A percentile compares a stretch with the other conserved stretches of the same genome.
These are phyloP conservation scores for Lodderomyces metapsilosis DNA, from an alignment of 1,139 yeast genomes.

Conservation along the genomic window DNA sequence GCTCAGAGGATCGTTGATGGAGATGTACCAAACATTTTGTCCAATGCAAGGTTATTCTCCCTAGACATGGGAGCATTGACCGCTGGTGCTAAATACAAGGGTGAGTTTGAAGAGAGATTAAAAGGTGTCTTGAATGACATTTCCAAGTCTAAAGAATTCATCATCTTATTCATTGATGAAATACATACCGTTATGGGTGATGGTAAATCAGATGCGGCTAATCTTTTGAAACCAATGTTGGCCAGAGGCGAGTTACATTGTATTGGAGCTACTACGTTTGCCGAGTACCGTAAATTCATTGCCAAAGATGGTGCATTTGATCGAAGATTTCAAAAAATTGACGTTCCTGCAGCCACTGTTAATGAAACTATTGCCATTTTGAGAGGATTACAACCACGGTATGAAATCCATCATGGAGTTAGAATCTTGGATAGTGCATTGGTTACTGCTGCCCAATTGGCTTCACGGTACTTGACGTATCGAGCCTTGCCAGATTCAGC, in stretches of 20 bases:
- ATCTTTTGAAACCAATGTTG: slow-evolving; percentile 91
- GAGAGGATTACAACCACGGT: slow-evolving; percentile 93
- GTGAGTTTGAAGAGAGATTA: slow-evolving; percentile 97
- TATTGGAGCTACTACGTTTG: slow-evolving; percentile 96
- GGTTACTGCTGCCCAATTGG: slow-evolving; percentile 93
- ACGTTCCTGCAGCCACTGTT: slow-evolving; percentile 90
- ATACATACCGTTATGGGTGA: slow-evolving; percentile 99
- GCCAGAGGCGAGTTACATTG: slow-evolving; percentile 96
- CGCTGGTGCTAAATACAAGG: slow-evolving; percentile 98
- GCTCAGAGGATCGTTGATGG: slow-evolving; percentile 96
- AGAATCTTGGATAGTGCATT: slow-evolving; percentile 93
- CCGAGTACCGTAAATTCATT: slow-evolving; percentile 87
- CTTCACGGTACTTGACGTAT: slow-evolving; percentile 91
- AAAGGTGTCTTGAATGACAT: slow-evolving; percentile 95
- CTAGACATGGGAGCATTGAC: slow-evolving; percentile 93
- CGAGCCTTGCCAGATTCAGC: slow-evolving; percentile 98
- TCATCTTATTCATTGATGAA: slow-evolving; percentile 90
- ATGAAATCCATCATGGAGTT: slow-evolving; percentile 97
- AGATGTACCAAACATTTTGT: slow-evolving; percentile 88
- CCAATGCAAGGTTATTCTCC: slow-evolving; percentile 77
- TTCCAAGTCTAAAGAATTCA: slow-evolving; percentile 82
- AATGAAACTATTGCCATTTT: slow-evolving; percentile 93
- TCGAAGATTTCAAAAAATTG: slow-evolving; percentile 96
- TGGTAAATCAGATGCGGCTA: slow-evolving; percentile 92
- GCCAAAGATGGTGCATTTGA: slow-evolving; percentile 99